phyloP scores from a whole-genome alignment of 2,329 filamentous ascomycete species.

The Didymella pinodella region DNA sequence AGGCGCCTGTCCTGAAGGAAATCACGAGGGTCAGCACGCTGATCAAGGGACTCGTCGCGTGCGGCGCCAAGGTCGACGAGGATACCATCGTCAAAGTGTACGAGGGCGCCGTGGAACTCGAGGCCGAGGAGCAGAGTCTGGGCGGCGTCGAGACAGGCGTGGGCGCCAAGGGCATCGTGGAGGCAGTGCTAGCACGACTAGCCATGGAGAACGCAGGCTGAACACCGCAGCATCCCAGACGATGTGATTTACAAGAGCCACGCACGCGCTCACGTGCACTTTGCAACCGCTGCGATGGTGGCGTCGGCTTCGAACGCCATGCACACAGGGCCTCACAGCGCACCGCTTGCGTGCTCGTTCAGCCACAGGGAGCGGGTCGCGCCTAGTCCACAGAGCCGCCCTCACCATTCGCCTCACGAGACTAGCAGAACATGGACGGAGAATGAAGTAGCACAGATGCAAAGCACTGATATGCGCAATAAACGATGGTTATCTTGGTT shows the following conservation, averaged over 20 bases:
- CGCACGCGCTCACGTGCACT: neutral
- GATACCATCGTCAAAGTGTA: conserved; percentile 86
- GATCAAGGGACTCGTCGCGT: conserved; percentile 82
- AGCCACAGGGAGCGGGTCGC: conserved; percentile 5
- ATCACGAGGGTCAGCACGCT: conserved; percentile 85
- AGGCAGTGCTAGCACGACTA: conserved; percentile 40
- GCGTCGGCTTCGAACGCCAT: neutral
- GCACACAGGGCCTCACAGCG: neutral
- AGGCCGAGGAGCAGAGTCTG: conserved; percentile 65
- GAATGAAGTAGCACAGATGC: neutral
- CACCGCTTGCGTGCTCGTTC: neutral
- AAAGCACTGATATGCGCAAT: neutral
- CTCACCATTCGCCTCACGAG: neutral
- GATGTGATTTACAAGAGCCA: neutral
- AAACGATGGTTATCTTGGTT: neutral
- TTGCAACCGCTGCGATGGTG: neutral
- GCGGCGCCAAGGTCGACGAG: conserved; percentile 86
- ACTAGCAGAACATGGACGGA: neutral
- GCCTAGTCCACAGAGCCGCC: neutral
- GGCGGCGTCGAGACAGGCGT: conserved; percentile 54
- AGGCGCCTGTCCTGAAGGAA: conserved; percentile 79
- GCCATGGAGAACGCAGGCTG: conserved; percentile 38
- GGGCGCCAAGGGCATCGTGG: conserved; percentile 45
- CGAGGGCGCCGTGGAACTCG: conserved; percentile 78
- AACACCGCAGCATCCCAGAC: neutral